Percentiles rank a stretch among this genome's conserved stretches.
phyloP scores from a whole-genome alignment of 1,284 basidiomycete genomes.

The Bjerkandera adusta region DNA sequence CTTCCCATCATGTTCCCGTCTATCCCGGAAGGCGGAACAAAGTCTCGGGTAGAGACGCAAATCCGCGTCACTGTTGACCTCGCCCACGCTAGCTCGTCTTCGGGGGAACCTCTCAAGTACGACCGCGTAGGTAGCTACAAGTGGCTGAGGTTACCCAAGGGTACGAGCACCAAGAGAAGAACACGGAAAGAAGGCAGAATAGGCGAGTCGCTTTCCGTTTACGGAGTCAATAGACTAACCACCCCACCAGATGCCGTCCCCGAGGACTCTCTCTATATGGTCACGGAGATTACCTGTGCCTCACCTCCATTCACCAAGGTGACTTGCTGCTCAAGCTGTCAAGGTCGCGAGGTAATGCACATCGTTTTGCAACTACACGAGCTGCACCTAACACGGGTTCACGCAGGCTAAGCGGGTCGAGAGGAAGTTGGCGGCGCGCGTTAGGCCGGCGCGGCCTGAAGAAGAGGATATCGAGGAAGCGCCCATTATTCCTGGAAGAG shows the following conservation, averaged over 20 bases:
- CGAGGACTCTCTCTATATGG: slow-evolving; percentile 70
- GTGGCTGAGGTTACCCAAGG: slow-evolving; percentile 75
- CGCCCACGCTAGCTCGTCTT: slow-evolving; percentile 61
- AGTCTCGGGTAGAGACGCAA: slow-evolving; percentile 93
- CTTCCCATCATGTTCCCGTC: slow-evolving; percentile 81
- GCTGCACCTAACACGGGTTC: slow-evolving; percentile 12
- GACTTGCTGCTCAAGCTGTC: slow-evolving; percentile 81
- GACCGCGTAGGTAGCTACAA: slow-evolving; percentile 82
- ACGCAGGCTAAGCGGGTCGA: slow-evolving; percentile 82
- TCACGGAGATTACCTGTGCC: slow-evolving; percentile 67
- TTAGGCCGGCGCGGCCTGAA: slow-evolving; percentile 74
- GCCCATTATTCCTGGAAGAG: slow-evolving; percentile 38
- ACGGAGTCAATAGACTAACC: slow-evolving; percentile 18
- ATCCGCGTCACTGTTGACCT: slow-evolving; percentile 80
- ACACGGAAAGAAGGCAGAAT: slow-evolving; percentile 86
- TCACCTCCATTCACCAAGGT: slow-evolving; percentile 79
- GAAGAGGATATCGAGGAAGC: slow-evolving; percentile 64
- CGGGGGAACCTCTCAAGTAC: slow-evolving; percentile 57
- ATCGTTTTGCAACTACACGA: slow-evolving; percentile 12
- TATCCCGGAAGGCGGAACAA: slow-evolving; percentile 83
- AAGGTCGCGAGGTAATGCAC: slow-evolving; percentile 78
- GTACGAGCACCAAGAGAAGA: slow-evolving; percentile 79
- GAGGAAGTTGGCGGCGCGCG: slow-evolving; percentile 78
- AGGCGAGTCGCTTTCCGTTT: slow-evolving; percentile 41
- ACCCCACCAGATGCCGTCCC: slow-evolving; percentile 59